phyloP scores from a whole-genome alignment of 1,284 basidiomycete genomes.

The Austroboletus rostrupii region DNA sequence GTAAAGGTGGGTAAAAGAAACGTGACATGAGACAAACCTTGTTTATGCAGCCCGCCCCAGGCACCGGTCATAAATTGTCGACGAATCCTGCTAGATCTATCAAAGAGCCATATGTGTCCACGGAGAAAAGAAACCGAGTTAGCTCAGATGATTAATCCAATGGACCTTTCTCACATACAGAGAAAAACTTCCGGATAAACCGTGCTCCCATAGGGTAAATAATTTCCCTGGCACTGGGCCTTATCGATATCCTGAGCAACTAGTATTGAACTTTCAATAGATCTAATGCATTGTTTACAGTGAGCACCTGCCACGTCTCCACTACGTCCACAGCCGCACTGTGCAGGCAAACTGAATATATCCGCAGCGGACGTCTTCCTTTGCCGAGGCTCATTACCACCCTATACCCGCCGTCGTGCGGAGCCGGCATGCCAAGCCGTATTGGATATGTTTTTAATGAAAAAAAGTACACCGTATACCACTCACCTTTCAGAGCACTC shows the following conservation, averaged over 20 bases:
- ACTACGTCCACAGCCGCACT: not conserved
- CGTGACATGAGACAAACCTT: slow-evolving; percentile 34
- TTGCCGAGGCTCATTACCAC: not conserved
- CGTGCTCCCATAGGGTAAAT: slow-evolving; percentile 10
- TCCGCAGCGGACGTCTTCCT: not conserved
- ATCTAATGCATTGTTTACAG: not conserved
- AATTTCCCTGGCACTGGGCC: slow-evolving; percentile 6
- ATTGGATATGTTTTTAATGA: not conserved
- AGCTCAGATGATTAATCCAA: slow-evolving; percentile 13
- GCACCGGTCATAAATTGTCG: slow-evolving; percentile 19
- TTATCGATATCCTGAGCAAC: slow-evolving; percentile 13
- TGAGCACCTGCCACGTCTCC: not conserved
- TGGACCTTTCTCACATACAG: slow-evolving; percentile 23
- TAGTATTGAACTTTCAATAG: not conserved
- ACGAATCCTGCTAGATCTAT: slow-evolving; percentile 3
- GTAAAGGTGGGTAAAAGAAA: slow-evolving; percentile 28
- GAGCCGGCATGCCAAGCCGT: not conserved
- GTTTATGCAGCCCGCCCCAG: slow-evolving; percentile 20
- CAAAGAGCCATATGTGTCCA: slow-evolving; percentile 14
- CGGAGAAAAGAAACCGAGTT: slow-evolving; percentile 13
- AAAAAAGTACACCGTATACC: not conserved
- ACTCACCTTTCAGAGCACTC: not conserved
- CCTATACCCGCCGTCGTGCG: not conserved
- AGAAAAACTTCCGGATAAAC: slow-evolving; percentile 13
- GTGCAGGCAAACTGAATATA: not conserved